Evolutionary conservation across 805 yeast genomes (phyloP).

Genomic region (Kurtzmaniella cleridarum): DNA sequence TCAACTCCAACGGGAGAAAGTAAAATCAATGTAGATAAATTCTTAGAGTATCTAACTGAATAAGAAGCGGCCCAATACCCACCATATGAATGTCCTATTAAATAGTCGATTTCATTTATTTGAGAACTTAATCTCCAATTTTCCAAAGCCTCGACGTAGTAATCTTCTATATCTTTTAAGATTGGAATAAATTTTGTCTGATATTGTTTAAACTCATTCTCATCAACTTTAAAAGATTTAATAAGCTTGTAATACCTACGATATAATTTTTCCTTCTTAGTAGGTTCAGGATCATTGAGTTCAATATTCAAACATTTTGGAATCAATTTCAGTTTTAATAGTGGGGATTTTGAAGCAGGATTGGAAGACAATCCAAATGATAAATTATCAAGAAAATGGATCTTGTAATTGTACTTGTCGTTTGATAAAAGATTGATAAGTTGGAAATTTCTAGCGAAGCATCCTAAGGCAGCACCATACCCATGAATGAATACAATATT

Average conservation of each 20-base stretch:
- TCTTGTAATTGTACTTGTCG: constrained; percentile 31
- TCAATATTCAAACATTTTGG: constrained; percentile 17
- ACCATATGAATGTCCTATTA: constrained; percentile 77
- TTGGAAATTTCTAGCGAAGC: constrained; percentile 51
- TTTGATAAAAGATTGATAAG: constrained; percentile 27
- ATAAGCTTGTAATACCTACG: constrained; percentile 37
- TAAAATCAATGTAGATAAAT: constrained; percentile 49
- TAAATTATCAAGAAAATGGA: constrained; percentile 46
- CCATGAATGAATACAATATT: constrained; percentile 53
- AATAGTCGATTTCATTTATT: constrained; percentile 48
- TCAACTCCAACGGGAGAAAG: constrained; percentile 81
- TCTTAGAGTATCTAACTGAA: constrained; percentile 51
- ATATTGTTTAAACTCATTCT: constrained; percentile 22
- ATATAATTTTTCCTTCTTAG: constrained; percentile 23
- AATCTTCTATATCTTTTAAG: constrained; percentile 44
- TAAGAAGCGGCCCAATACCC: constrained; percentile 68
- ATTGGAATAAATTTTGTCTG: constrained; percentile 31
- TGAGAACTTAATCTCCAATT: constrained; percentile 51
- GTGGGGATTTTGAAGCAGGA: constrained; percentile 18
- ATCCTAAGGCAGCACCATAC: constrained; percentile 51
- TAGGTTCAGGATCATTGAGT: constrained; percentile 21
- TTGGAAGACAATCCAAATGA: constrained; percentile 51
- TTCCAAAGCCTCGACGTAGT: constrained; percentile 57
- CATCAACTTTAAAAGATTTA: constrained; percentile 26
- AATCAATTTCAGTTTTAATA: constrained; percentile 9